These are phyloP conservation scores for Gracilariopsis chorda DNA, from an alignment of 23 red algal genomes.

Conservation along the genomic window DNA sequence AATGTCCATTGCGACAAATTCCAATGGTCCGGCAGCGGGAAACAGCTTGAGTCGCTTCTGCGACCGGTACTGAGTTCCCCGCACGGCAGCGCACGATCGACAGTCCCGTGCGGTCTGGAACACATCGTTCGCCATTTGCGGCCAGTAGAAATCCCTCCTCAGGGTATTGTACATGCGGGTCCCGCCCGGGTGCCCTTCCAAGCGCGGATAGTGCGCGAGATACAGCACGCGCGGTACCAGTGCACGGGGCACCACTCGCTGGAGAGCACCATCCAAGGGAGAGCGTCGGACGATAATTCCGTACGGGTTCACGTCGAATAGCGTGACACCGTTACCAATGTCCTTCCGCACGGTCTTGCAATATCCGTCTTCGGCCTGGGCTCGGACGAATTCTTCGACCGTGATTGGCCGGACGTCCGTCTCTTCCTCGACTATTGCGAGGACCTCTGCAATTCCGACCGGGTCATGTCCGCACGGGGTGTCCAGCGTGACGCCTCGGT, in stretches of 20 bases:
- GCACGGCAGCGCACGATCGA: background rate
- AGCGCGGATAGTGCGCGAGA: conserved; percentile 4
- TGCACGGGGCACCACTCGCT: background rate
- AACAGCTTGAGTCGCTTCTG: conserved; percentile 5
- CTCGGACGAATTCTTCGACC: background rate
- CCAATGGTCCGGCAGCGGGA: background rate
- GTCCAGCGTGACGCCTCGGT: background rate
- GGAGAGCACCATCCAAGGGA: background rate
- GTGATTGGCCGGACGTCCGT: background rate
- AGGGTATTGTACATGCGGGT: conserved; percentile 33
- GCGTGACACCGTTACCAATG: background rate
- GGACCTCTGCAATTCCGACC: background rate
- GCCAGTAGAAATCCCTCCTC: conserved; percentile 2
- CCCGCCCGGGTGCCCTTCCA: background rate
- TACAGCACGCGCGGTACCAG: background rate
- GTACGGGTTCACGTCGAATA: background rate
- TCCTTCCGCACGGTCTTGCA: background rate
- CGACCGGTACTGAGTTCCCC: background rate
- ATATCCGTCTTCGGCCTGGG: background rate
- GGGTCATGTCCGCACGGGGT: background rate
- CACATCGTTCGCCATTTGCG: conserved; percentile 13
- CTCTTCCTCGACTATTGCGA: background rate
- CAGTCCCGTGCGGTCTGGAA: background rate
- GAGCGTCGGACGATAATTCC: background rate
- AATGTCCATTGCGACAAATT: conserved; percentile 50